Evolutionary conservation across 1,139 yeast species (phyloP), one percentile per base, ranked within the genome.

Genomic region (Saccharomyces hybrid): DNA sequence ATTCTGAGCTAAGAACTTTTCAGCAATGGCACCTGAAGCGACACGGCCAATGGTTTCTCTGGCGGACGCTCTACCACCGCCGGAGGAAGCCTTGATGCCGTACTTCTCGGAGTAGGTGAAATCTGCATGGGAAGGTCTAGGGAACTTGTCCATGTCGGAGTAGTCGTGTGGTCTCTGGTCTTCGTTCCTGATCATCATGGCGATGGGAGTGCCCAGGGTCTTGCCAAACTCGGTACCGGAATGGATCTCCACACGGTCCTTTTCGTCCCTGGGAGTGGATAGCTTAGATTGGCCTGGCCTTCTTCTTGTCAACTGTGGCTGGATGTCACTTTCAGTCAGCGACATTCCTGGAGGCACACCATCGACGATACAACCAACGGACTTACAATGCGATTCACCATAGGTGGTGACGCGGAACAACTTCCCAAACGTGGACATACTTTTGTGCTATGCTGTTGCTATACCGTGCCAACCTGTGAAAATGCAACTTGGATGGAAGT

Each of bases 11-110:
- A 93, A 79, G 62, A 89, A 83, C 75, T 90, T 91, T 72, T 93
- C 99, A 48, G 99, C 99, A 72, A 93, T 84, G 55, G 97, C 98
- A 62, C 98, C 98, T 13, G 98, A 99, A 51, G 99, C 99, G 53
- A 93, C 99, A 71, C 99, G 81, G 54, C 98, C 99, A 64, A 95
- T 93, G 52, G 99, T 93, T 73, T 93, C 99, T 73, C 99, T 83
- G 11, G 99, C 99, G 47, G 95, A 84, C 25, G 97, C 87, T 70
- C 99, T 83, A 59, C 99, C 99, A 65, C 99, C 99, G 52, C 99
- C 99, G 49, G 95, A 86, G 5, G 96, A 81, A 8, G 97, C 95
- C 75, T 93, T 91, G 66, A 83, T 79, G 41, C 97, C 97, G 75
- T 93, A 93, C 73, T 93, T 93, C 62, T 81, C 79, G 66, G 88